Evolutionary conservation across 176 grass and related monocot genomes (phyloP), one percentile per base, ranked within the genome.

Genomic region (Carex myosuroides): DNA sequence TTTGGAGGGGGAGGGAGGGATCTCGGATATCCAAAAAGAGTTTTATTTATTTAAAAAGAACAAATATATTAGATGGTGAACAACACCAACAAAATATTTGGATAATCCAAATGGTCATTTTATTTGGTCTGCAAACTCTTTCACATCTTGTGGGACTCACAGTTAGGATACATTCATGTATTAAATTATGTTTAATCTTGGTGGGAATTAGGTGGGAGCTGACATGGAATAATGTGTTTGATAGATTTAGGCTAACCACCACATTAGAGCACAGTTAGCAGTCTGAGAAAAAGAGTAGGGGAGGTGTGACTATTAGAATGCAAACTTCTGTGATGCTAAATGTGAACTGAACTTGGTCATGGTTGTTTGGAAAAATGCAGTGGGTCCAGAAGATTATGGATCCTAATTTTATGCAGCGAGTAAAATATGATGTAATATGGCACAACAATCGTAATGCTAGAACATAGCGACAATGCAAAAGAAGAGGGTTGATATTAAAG

Each of bases 231-330:
- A 44, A 22, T 77, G 50, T 29, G 13, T 56, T 81, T 81, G 33
- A 44, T 81, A 63, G 54, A 44, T 61, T 64, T 81, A 81, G 79
- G 79, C 35, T 62, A 81, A 64, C 79, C 16, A 81, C 79, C 41
- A 72, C 39, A 18, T 37, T 44, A 72, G 22, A 21, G 13, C 13
- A 24, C 4, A 81, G 7, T 59, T n/a, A 72, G 35, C 3, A 17
- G 17, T 62, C 33, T 29, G 64, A 67, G 64, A n/a, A 41, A 41
- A 68, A 24, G 63, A 65, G 6, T 41, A 41, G 7, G 32, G 29
- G 66, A 8, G 29, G 65, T 39, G n/a, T 72, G 69, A 50, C 22
- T 73, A 52, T n/a, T 52, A 72, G 9, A 11, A 14, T 54, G 12
- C 24, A 1, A 32, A 30, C 66, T 18, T 10, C 2, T 3, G 12